These are phyloP conservation scores for Vairimorpha ceranae DNA, from an alignment of 371 early-diverging fungal genomes.

Conservation along the genomic window DNA sequence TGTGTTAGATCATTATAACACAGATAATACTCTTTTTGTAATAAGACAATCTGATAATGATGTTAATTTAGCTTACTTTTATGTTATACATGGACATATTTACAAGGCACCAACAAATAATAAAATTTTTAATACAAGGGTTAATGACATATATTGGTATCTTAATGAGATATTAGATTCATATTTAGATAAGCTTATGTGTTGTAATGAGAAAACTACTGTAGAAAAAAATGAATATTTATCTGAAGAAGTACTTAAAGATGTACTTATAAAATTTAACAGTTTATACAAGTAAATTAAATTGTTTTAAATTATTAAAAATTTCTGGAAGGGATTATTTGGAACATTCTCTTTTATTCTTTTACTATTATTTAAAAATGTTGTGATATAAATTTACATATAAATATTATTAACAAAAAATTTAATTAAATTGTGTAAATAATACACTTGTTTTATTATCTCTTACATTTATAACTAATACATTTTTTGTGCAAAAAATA, in stretches of 20 bases:
- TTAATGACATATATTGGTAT: slow-evolving; percentile 25
- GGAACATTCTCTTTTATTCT: no score
- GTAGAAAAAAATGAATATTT: not conserved
- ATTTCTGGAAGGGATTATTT: no score
- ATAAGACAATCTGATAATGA: slow-evolving; percentile 17
- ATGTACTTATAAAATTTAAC: not conserved
- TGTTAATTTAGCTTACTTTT: slow-evolving; percentile 32
- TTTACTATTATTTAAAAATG: no score
- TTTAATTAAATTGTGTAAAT: no score
- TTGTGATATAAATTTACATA: no score
- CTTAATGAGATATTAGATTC: slow-evolving; percentile 22
- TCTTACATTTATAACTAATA: no score
- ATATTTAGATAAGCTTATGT: not conserved
- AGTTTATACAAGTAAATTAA: not conserved
- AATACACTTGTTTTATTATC: no score
- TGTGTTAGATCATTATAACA: slow-evolving; percentile 6
- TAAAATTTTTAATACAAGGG: slow-evolving; percentile 24
- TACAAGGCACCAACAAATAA: slow-evolving; percentile 43
- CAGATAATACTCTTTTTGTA: slow-evolving; percentile 37
- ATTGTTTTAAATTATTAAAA: no score
- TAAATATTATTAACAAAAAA: no score
- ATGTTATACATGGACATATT: slow-evolving; percentile 50
- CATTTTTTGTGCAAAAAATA: no score
- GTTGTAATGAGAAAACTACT: not conserved
- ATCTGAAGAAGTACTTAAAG: not conserved